Evolutionary conservation across 2,329 filamentous ascomycete genomes (phyloP), one percentile per base, ranked within the genome.

Genomic region (Talaromyces sp.): DNA sequence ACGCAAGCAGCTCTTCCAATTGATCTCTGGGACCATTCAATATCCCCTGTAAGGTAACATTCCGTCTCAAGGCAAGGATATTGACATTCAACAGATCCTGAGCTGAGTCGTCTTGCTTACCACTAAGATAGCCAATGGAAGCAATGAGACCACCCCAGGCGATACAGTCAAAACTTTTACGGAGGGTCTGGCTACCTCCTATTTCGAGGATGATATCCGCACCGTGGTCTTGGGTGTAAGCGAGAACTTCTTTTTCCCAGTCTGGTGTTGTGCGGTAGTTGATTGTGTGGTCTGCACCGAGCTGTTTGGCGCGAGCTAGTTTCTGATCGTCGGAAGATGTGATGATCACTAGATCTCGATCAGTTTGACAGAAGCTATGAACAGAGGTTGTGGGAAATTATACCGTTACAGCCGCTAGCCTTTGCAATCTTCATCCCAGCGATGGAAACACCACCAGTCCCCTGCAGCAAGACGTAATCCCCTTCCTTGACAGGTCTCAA

Each of bases 1-100:
- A 78, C 1, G 48, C 64, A 11, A 75, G 57, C 73, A 78, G 74
- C 63, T 78, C 76, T 67, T 79, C 76, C 43, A 79, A 83, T 47
- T 82, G 76, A 67, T 86, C 84, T 67, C 81, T 82, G 0, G 88
- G 86, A 0, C 88, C 88, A 72, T 89, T 89, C 33, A 89, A 70
- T 7, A 90, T 83, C 0, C 88, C 83, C 72, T 84, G 85, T 8
- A 86, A 70, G 1, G 83, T 85, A 1, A 85, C 81, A 48, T 81
- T 85, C 24, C 82, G 76, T 66, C 78, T 76, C 52, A 85, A 69
- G 2, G 82, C 80, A 19, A 85, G 76, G 33, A 90, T 75, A 69
- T 89, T 90, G 14, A 87, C 83, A 67, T 88, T 88, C 8, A 84
- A 77, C 52, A 84, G 73, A 72, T 87, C 84, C 0, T 80, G 83